phyloP scores from a whole-genome alignment of 257 asterid genomes.

The Capsicum rhomboideum region DNA sequence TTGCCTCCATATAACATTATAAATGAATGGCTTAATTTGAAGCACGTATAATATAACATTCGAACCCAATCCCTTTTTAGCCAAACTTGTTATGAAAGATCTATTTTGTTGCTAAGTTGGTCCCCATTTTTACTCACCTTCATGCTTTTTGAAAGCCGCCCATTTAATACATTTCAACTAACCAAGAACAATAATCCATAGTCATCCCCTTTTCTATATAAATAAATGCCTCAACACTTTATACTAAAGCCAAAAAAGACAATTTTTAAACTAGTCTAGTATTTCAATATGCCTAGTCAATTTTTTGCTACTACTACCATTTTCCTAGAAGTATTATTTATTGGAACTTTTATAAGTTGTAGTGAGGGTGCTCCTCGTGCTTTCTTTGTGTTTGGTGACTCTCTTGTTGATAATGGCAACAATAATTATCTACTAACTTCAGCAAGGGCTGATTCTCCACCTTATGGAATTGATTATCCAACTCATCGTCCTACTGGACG shows the following conservation, averaged over 20 bases:
- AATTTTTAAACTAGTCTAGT: background rate
- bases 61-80: background rate
- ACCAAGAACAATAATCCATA: background rate
- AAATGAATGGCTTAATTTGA: background rate
- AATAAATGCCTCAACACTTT: background rate
- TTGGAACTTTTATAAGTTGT: background rate
- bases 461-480: slow-evolving; percentile 73
- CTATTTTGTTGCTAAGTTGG: background rate
- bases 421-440: slow-evolving; percentile 53
- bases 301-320: background rate
- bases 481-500: slow-evolving; percentile 74
- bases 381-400: slow-evolving; percentile 73
- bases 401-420: slow-evolving; percentile 72
- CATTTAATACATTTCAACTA: slow-evolving; percentile 1
- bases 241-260: background rate
- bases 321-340: background rate
- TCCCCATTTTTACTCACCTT: slow-evolving; percentile 13
- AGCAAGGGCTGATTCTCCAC: slow-evolving; percentile 76
- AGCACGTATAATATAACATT: background rate
- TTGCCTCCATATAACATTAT: background rate
- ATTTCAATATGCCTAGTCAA: background rate
- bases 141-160: slow-evolving; percentile 10
- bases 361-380: slow-evolving; percentile 49
- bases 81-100: background rate
- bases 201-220: background rate